These are phyloP conservation scores for Evansstolkia leycettana DNA, from an alignment of 495 filamentous ascomycete genomes.

Conservation along the genomic window DNA sequence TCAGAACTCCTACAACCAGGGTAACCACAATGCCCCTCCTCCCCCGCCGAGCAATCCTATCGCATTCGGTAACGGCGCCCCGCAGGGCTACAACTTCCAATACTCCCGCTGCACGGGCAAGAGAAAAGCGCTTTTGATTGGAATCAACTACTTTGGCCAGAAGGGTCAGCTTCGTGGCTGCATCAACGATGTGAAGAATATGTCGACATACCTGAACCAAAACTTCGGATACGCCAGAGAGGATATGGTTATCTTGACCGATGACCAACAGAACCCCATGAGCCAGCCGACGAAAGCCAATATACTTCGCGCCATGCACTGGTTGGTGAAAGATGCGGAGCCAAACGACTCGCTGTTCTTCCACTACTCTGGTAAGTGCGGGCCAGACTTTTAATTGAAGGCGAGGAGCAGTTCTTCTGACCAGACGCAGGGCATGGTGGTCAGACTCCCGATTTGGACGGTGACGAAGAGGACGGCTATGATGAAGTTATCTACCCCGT, in stretches of 20 bases:
- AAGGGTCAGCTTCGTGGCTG: constrained; percentile 85
- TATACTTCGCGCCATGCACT: constrained; percentile 95
- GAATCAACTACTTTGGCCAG: constrained; percentile 96
- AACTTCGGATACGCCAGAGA: constrained; percentile 89
- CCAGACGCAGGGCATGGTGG: constrained; percentile 68
- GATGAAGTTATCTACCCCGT: constrained; percentile 98
- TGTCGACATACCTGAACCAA: constrained; percentile 84
- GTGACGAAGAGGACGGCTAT: constrained; percentile 89
- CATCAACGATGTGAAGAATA: constrained; percentile 97
- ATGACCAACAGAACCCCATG: constrained; percentile 95
- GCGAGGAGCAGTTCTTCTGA: constrained; percentile 2
- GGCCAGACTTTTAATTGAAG: background rate
- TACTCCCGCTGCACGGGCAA: constrained; percentile 88
- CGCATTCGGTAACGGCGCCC: constrained; percentile 67
- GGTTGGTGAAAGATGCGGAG: constrained; percentile 88
- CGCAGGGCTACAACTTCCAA: constrained; percentile 68
- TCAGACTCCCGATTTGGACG: constrained; percentile 91
- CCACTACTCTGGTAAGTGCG: constrained; percentile 81
- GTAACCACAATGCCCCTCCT: constrained; percentile 22
- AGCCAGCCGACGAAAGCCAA: constrained; percentile 94
- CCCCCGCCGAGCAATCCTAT: constrained; percentile 31
- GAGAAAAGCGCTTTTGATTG: constrained; percentile 86
- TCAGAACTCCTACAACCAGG: constrained; percentile 21
- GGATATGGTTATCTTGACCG: constrained; percentile 96
- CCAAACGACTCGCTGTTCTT: constrained; percentile 97